Conservation (phyloP, 768 basidiomycete genomes). For the Asterophora parasitica region DNA sequence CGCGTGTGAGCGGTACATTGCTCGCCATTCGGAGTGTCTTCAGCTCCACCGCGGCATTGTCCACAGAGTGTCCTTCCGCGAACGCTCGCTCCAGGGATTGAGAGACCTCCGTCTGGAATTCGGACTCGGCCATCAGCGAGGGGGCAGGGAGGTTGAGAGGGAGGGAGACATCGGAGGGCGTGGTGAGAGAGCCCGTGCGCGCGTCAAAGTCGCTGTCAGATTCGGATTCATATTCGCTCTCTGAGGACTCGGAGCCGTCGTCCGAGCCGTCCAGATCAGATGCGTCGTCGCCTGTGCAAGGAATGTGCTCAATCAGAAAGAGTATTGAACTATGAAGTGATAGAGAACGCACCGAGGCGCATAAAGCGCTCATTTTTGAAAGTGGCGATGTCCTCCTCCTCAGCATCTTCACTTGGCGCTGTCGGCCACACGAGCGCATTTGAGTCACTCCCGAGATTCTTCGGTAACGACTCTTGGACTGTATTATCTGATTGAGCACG, state of each 20-base stretch:
- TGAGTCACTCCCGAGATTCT: slow-evolving; percentile 58
- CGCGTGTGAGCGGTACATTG: slow-evolving; percentile 83
- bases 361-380: slow-evolving; percentile 66
- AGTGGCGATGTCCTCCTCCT: slow-evolving; percentile 58
- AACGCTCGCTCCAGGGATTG: slow-evolving; percentile 91
- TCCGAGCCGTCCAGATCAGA: slow-evolving; percentile 63
- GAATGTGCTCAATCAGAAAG: not conserved
- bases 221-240: slow-evolving; percentile 40
- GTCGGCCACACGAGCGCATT: slow-evolving; percentile 83
- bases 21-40: slow-evolving; percentile 96
- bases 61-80: slow-evolving; percentile 84
- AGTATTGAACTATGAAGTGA: not conserved
- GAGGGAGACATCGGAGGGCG: slow-evolving; percentile 47
- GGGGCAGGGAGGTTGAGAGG: slow-evolving; percentile 34
- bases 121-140: slow-evolving; percentile 47
- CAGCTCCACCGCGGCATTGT: slow-evolving; percentile 90
- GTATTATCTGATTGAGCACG: slow-evolving; percentile 5
- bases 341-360: slow-evolving; percentile 54
- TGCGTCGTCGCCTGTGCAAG: slow-evolving; percentile 49
- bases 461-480: slow-evolving; percentile 47
- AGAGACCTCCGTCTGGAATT: slow-evolving; percentile 74
- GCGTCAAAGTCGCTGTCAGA: slow-evolving; percentile 34
- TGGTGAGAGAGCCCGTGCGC: slow-evolving; percentile 32
- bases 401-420: slow-evolving; percentile 56
- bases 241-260: slow-evolving; percentile 52